Percentiles rank a stretch among this genome's conserved stretches.
Conservation (phyloP, 2,329 filamentous ascomycete species). For the Karstenula rhodostoma region DNA sequence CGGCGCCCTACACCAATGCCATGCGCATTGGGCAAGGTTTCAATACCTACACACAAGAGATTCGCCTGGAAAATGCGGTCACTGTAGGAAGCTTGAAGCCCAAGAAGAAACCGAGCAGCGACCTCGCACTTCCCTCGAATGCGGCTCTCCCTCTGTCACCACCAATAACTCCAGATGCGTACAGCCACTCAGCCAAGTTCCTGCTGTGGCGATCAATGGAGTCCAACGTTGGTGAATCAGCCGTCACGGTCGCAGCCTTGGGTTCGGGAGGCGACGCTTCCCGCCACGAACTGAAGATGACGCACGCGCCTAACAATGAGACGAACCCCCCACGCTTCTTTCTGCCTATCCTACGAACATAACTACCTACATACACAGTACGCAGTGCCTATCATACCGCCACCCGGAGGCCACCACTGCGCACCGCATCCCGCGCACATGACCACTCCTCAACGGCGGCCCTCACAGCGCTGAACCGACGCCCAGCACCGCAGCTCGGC, state of each 20-base stretch:
- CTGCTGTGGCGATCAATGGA: constrained; percentile 29
- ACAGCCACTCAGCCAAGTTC: constrained; percentile 17
- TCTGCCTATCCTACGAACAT: no score
- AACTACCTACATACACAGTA: neutral
- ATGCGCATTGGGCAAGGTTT: constrained; percentile 50
- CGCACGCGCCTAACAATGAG: neutral
- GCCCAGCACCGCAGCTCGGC: neutral
- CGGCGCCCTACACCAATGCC: constrained; percentile 48
- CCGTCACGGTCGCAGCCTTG: neutral
- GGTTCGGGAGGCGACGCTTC: neutral
- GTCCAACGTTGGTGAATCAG: constrained; percentile 3
- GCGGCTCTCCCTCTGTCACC: constrained; percentile 18
- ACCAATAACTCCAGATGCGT: constrained; percentile 23
- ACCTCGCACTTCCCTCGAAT: neutral
- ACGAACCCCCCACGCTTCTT: neutral
- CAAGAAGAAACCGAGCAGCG: neutral
- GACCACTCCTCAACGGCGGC: neutral
- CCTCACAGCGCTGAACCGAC: neutral
- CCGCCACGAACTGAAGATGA: neutral
- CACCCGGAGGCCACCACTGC: neutral
- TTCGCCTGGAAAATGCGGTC: constrained; percentile 50
- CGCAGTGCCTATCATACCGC: neutral
- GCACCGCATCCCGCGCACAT: neutral
- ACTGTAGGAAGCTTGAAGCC: constrained; percentile 17
- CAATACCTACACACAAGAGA: constrained; percentile 53